Evolutionary conservation across 2,329 filamentous ascomycete genomes (phyloP), one percentile per base, ranked within the genome.

Genomic region (Colletotrichum sublineola): DNA sequence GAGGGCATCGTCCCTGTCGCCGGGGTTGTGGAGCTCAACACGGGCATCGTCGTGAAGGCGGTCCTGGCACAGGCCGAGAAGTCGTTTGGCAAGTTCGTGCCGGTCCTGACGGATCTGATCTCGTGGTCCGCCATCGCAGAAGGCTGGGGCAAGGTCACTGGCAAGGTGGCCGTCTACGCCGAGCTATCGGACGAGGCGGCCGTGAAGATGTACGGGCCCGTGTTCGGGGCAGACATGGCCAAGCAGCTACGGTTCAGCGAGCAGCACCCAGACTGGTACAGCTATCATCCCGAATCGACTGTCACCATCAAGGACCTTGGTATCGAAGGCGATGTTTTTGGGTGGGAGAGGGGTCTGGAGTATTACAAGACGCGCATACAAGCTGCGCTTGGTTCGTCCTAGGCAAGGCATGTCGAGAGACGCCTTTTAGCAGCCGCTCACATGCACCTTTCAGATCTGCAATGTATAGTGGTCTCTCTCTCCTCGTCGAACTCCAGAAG

Each of bases 21-120:
- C 44, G 44, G 76, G 31, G 76, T 77, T 57, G 74, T 77, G 73
- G 52, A 63, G 0, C 73, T 75, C 38, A 79, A 76, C 53, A 74
- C 76, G 12, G 77, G 77, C 15, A 74, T 79, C 53, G 77, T 77
- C 76, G 75, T 76, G 11, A 68, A 74, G 12, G 77, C 76, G 60
- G 61, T 69, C 31, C 70, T 78, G 14, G 69, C 74, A 14, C 57
- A 68, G 3, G 75, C 73, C 0, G 46, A 58, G 2, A 64, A 52
- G 42, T 68, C 75, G 12, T 74, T 70, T 52, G 76, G 75, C 3
- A 75, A 74, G 52, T 77, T 76, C 53, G 68, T 76, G 57, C 76
- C 76, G 31, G 75, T 78, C 7, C 77, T 75, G 7, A 70, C 78
- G 8, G 77, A 78, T 65, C 75, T 74, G 67, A 76, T 73, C 71